Conservation (phyloP, 768 basidiomycete genomes). For the Asterophora lycoperdoides region DNA sequence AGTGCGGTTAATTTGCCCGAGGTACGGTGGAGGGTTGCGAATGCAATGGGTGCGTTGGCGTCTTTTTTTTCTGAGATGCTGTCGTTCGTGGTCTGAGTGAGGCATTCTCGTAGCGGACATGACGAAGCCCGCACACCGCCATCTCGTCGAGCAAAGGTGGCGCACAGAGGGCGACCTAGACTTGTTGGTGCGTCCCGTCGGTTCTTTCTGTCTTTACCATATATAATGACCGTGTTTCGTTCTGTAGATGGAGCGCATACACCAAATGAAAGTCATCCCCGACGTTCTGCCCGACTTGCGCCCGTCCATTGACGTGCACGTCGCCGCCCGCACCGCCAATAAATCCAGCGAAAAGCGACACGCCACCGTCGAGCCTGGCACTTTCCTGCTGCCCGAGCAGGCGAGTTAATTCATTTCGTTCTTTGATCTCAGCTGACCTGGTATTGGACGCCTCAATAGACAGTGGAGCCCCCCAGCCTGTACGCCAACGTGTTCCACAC, state of each 20-base stretch:
- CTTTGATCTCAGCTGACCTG: not conserved
- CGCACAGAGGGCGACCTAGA: slow-evolving; percentile 80
- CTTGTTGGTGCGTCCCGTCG: slow-evolving; percentile 59
- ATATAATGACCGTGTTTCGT: not conserved
- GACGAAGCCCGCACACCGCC: slow-evolving; percentile 66
- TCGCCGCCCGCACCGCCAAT: slow-evolving; percentile 41
- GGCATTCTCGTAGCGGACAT: slow-evolving; percentile 49
- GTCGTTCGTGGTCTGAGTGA: not conserved
- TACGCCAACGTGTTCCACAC: slow-evolving; percentile 78
- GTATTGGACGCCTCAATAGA: slow-evolving; percentile 36
- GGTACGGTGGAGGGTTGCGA: slow-evolving; percentile 71
- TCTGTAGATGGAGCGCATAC: slow-evolving; percentile 82
- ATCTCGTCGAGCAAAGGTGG: slow-evolving; percentile 83
- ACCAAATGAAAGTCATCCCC: slow-evolving; percentile 89
- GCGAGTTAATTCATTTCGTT: slow-evolving; percentile 31
- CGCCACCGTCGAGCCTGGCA: slow-evolving; percentile 63
- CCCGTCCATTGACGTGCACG: slow-evolving; percentile 70
- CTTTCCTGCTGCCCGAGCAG: slow-evolving; percentile 63
- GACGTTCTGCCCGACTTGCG: slow-evolving; percentile 73
- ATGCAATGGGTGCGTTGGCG: slow-evolving; percentile 66
- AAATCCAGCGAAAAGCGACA: slow-evolving; percentile 30
- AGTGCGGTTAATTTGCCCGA: slow-evolving; percentile 82
- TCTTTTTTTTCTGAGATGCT: not conserved
- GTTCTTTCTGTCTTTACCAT: not conserved
- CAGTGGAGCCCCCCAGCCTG: slow-evolving; percentile 57